Base-by-base conservation (phyloP, 371 early-diverging fungal genomes). In the Batrachochytrium dendrobatidis region DNA sequence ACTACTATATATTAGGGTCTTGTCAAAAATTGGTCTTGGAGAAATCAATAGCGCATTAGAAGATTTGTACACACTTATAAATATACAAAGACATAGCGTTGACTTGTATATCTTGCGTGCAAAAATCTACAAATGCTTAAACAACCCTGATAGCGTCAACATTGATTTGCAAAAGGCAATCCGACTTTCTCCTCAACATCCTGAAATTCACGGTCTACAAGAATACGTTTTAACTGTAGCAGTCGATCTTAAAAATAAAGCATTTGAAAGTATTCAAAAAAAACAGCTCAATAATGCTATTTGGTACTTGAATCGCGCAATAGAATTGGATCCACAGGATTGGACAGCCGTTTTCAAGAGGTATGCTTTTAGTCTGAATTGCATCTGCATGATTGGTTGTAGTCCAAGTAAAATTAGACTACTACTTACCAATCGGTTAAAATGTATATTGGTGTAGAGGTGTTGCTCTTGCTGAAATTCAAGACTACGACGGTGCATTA, bases 301-400 rank as follows among this genome's bases (percentile, higher is more conserved):
- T 6, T 71, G 62, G 54, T 71, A 62, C 60, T 59, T 71, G 29
- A 71, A 63, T 35, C 69, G 68, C 43, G 76, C 73, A 18, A 45
- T 76, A 26, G 76, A 76, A 39, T 55, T 76, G 39, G 73, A 76
- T 58, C 61, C 59, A 4, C 35, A 49, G 25, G 76, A 76, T 58
- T 68, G 69, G 72, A 56, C 62, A 22, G 46, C 63, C 2, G 29
- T 56, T 22, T 56, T 72, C 12, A 60, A 65, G 29, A 22, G 74
- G 74, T 74, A 35, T 3, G 15, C 8, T n/a, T n/a, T 22, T 8
- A 2, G n/a, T 12, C 56, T n/a, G n/a, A n/a, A n/a, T n/a, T n/a
- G n/a, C n/a, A n/a, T n/a, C n/a, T n/a, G n/a, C n/a, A 28, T 29
- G 33, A 28, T 43, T 12, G 29, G 17, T 20, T 20, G 20, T 24